A percentile compares a stretch with the other conserved stretches of the same genome.
phyloP scores from a whole-genome alignment of 108 stramenopile species.

The Fistulifera pelliculosa region DNA sequence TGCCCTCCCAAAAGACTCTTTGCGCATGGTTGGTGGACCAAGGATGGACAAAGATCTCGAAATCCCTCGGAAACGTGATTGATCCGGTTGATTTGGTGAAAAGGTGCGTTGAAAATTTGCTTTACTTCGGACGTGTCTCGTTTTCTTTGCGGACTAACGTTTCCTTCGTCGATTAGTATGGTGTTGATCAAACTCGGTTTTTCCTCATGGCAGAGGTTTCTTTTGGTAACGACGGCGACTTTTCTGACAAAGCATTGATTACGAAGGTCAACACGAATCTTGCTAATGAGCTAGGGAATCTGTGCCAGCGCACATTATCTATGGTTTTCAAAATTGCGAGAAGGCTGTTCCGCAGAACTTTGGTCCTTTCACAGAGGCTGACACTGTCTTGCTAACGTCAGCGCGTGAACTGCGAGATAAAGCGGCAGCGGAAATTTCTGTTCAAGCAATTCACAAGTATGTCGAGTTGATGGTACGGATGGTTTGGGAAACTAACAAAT shows the following conservation, averaged over 20 bases:
- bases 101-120: slow-evolving; percentile 30
- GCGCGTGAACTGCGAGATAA: slow-evolving; percentile 41
- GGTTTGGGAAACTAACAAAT: slow-evolving; percentile 86
- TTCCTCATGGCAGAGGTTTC: slow-evolving; percentile 87
- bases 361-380: slow-evolving; percentile 47
- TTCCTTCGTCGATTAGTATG: slow-evolving; percentile 33
- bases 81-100: slow-evolving; percentile 87
- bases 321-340: slow-evolving; percentile 84
- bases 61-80: slow-evolving; percentile 90
- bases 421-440: slow-evolving; percentile 37
- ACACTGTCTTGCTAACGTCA: slow-evolving; percentile 52
- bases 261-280: slow-evolving; percentile 80
- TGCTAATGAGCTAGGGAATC: slow-evolving; percentile 91
- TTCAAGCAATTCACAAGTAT: slow-evolving; percentile 78
- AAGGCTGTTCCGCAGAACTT: slow-evolving; percentile 46
- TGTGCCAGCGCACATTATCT: slow-evolving; percentile 83
- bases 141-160: no score
- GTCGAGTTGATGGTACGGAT: slow-evolving; percentile 68
- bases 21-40: slow-evolving; percentile 99
- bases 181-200: slow-evolving; percentile 89
- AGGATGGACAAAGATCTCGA: slow-evolving; percentile 93
- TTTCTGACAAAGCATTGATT: slow-evolving; percentile 79
- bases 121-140: no score
- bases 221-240: slow-evolving; percentile 92
- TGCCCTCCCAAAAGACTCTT: slow-evolving; percentile 91